These are phyloP conservation scores for Tolypocladium amazonense DNA, from an alignment of 2,329 filamentous ascomycete genomes.

Conservation along the genomic window DNA sequence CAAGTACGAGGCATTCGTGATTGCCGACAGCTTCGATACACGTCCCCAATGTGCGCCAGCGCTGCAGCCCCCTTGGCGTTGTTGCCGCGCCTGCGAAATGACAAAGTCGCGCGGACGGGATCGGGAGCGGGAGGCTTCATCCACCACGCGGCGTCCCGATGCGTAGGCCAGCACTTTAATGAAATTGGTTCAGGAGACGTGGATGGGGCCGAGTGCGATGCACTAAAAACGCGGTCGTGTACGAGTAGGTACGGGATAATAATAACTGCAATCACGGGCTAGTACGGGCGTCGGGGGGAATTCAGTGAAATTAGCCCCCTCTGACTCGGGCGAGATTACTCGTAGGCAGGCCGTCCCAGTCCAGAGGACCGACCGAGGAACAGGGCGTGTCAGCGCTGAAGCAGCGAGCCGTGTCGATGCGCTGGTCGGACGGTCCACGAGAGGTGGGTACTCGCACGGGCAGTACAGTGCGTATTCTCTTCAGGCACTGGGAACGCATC, in stretches of 20 bases:
- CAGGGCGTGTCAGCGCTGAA: slow-evolving; percentile 3
- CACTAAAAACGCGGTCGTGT: neutral
- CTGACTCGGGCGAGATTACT: slow-evolving; percentile 15
- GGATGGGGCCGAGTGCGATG: slow-evolving; percentile 1
- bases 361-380: neutral
- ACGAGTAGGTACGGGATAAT: neutral
- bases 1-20: neutral
- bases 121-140: slow-evolving; percentile 1
- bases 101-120: neutral
- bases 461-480: slow-evolving; percentile 15
- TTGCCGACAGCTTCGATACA: neutral
- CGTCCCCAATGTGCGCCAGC: neutral
- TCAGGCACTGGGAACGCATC: too few species aligned
- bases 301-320: slow-evolving; percentile 14
- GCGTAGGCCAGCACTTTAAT: neutral
- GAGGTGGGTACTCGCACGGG: slow-evolving; percentile 6
- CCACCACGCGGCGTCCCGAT: neutral
- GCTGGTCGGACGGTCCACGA: slow-evolving; percentile 5
- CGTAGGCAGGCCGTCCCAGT: neutral
- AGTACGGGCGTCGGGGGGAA: slow-evolving; percentile 9
- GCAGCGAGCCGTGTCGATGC: slow-evolving; percentile 13
- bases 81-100: neutral
- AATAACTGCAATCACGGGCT: slow-evolving; percentile 5
- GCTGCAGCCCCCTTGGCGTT: neutral
- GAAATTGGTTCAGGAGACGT: slow-evolving; percentile 3